These are phyloP conservation scores for Inga oerstediana DNA, from an alignment of 306 rosid species.

Conservation along the genomic window DNA sequence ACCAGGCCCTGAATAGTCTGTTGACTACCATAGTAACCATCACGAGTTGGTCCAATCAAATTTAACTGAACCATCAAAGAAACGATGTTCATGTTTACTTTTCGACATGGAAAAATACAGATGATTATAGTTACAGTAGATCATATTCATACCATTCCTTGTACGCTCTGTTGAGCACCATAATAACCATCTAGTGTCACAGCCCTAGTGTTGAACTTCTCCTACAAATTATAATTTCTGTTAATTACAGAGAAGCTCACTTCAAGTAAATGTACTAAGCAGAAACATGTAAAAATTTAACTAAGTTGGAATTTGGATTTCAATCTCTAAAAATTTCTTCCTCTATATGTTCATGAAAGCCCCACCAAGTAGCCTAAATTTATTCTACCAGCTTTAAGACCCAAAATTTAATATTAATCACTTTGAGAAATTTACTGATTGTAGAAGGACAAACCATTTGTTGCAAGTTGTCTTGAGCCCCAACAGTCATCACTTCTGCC, in stretches of 20 bases:
- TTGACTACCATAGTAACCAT: slow-evolving; percentile 86
- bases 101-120: slow-evolving; percentile 23
- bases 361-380: slow-evolving; percentile 9
- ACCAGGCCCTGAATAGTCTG: slow-evolving; percentile 93
- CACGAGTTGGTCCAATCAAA: slow-evolving; percentile 97
- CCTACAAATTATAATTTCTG: slow-evolving; percentile 55
- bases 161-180: slow-evolving; percentile 76
- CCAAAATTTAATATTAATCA: slow-evolving; percentile 24
- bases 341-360: slow-evolving; percentile 13
- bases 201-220: slow-evolving; percentile 77
- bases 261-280: slow-evolving; percentile 12
- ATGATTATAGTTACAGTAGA: slow-evolving; percentile 17
- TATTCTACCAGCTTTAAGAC: not conserved
- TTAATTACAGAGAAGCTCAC: slow-evolving; percentile 33
- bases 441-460: slow-evolving; percentile 79
- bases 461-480: slow-evolving; percentile 86
- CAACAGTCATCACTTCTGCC: slow-evolving; percentile 73
- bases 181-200: slow-evolving; percentile 85
- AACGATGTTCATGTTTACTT: not conserved
- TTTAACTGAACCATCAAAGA: slow-evolving; percentile 68
- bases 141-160: slow-evolving; percentile 81
- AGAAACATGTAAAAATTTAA: slow-evolving; percentile 21
- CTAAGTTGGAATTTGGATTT: slow-evolving; percentile 17
- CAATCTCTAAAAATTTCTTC: not conserved
- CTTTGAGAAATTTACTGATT: slow-evolving; percentile 11